Evolutionary conservation across 768 basidiomycete species (phyloP), one percentile per base, ranked within the genome.

Genomic region (Trichaptum fuscoviolaceum): DNA sequence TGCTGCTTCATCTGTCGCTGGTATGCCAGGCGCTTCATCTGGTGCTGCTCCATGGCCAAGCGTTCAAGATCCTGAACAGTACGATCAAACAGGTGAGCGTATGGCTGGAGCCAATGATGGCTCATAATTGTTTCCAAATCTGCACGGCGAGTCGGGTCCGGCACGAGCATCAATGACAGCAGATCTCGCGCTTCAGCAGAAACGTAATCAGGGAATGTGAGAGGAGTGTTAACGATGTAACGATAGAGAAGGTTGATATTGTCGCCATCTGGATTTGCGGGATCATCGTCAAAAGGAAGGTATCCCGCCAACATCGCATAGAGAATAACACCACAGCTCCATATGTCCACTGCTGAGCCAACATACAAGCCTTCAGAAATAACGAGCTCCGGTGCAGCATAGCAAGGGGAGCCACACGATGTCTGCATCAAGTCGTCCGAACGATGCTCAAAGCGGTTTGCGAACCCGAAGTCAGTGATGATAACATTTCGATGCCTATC

Each of bases 391-490:
- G 97, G 97, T 0, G 97, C 97, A 6, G 97, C 97, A 76, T 99
- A 99, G 77, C 97, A 99, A 0, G 97, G 97, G 30, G 90, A 92
- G 18, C 97, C 97, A 70, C 97, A 99, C 70, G 90, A 93, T 0
- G 97, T 99, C 74, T 97, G 95, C 97, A 99, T 99, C 69, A 99
- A 87, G 75, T 99, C 97, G 77, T 96, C 94, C 10, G 88, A 69
- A 35, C 88, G 87, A 73, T 96, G 93, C 76, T 96, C 94, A 75
- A 99, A 99, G 63, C 92, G 89, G 79, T 99, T 99, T 67, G 97
- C 97, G 73, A 99, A 99, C 15, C 97, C 97, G 76, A 99, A 99
- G 76, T 99, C 97, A 66, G 97, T 98, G 81, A 99, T 97, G 81
- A 99, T 96, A 70, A 99, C 94, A 75, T 99, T 99, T 63, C 97